phyloP scores from a whole-genome alignment of 345 rosid species.

The Excoecaria agallocha region DNA sequence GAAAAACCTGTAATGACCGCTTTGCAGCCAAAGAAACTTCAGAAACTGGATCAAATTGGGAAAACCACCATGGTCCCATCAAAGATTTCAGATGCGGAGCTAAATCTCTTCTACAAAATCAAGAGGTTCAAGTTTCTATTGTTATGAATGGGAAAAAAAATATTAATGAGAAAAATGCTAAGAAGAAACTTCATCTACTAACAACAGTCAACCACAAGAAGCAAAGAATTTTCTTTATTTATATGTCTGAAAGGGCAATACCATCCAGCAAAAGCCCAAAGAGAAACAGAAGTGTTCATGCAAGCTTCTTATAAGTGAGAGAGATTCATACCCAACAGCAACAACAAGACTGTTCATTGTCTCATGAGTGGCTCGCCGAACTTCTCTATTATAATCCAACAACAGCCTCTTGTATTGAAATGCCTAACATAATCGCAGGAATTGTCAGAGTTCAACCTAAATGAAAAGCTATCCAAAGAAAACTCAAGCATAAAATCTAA shows the following conservation, averaged over 20 bases:
- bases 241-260: conserved; percentile 14
- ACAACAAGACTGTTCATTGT: conserved; percentile 73
- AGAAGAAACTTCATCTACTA: neutral
- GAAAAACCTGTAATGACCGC: conserved; percentile 75
- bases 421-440: conserved; percentile 39
- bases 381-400: conserved; percentile 89
- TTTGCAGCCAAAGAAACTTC: conserved; percentile 92
- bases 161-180: neutral
- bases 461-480: neutral
- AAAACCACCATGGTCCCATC: conserved; percentile 99
- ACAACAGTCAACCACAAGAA: neutral
- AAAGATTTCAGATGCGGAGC: conserved; percentile 81
- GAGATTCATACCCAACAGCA: conserved; percentile 63
- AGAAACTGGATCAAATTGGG: conserved; percentile 81
- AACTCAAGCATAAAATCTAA: conserved; percentile 13
- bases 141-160: neutral
- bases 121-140: conserved; percentile 18
- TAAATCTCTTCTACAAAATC: conserved; percentile 70
- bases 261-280: conserved; percentile 6
- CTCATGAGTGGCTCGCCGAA: conserved; percentile 88
- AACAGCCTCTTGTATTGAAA: conserved; percentile 87
- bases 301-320: neutral
- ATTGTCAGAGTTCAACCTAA: neutral
- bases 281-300: conserved; percentile 1
- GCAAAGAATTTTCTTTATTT: conserved; percentile 7